phyloP scores from a whole-genome alignment of 768 basidiomycete species.

The Gelatoporia subvermispora region DNA sequence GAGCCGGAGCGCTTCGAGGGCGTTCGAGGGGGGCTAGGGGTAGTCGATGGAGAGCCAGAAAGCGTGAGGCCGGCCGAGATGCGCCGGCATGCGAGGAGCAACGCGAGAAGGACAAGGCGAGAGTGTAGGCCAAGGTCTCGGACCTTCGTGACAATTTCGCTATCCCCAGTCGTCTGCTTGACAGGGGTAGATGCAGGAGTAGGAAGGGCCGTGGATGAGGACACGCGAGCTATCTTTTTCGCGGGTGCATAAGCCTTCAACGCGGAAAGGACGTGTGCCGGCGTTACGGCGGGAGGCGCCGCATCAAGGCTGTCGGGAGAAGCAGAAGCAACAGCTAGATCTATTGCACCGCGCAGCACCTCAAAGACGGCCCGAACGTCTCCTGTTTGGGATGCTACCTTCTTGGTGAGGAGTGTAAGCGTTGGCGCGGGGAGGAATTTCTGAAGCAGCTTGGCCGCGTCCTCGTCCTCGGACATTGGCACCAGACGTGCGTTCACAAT shows the following conservation, averaged over 20 bases:
- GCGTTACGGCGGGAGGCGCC: slow-evolving; percentile 45
- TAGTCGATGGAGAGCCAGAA: slow-evolving; percentile 27
- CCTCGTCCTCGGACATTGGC: slow-evolving; percentile 32
- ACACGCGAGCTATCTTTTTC: background rate
- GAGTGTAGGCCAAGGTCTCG: slow-evolving; percentile 69
- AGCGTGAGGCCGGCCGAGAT: slow-evolving; percentile 53
- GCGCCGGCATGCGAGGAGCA: slow-evolving; percentile 62
- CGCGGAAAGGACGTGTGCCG: slow-evolving; percentile 66
- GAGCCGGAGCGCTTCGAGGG: slow-evolving; percentile 52
- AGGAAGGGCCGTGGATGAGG: slow-evolving; percentile 8
- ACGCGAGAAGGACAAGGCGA: slow-evolving; percentile 60
- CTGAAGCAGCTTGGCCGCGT: slow-evolving; percentile 23
- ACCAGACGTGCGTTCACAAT: slow-evolving; percentile 65
- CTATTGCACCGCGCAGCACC: slow-evolving; percentile 76
- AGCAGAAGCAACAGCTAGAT: slow-evolving; percentile 41
- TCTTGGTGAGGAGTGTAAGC: slow-evolving; percentile 69
- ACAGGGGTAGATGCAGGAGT: slow-evolving; percentile 33
- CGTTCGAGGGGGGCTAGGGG: slow-evolving; percentile 26
- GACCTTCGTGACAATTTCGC: slow-evolving; percentile 64
- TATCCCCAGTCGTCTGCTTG: slow-evolving; percentile 21
- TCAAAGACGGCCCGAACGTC: slow-evolving; percentile 80
- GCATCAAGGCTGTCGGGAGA: slow-evolving; percentile 13
- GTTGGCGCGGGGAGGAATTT: slow-evolving; percentile 62
- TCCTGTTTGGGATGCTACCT: slow-evolving; percentile 76
- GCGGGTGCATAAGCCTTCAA: slow-evolving; percentile 60